phyloP scores from a whole-genome alignment of 179 eudicot species.

The Vitellaria paradoxa region DNA sequence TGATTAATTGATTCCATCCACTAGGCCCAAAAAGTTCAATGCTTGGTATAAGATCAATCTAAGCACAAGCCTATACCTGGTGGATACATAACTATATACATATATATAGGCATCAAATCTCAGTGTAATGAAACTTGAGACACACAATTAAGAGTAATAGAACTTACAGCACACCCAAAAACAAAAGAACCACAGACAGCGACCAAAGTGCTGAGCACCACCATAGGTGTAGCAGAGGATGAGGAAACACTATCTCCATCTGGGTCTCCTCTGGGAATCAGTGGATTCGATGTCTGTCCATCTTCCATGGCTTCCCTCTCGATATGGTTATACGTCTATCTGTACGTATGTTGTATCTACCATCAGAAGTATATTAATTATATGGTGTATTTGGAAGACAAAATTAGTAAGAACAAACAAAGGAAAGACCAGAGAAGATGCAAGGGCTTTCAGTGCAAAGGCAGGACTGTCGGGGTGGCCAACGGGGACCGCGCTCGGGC shows the following conservation, averaged over 20 bases:
- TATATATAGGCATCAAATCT: too few relatives aligned
- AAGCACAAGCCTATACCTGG: too few relatives aligned
- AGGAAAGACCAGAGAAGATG: too few relatives aligned
- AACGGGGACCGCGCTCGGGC: too few relatives aligned
- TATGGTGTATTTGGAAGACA: not conserved
- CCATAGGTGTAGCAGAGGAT: conserved; percentile 29
- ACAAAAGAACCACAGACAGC: conserved; percentile 70
- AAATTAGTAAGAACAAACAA: not conserved
- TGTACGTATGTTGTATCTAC: not conserved
- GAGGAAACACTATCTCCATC: not conserved
- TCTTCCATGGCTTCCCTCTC: conserved; percentile 17
- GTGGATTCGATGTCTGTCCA: conserved; percentile 24
- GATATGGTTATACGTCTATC: not conserved
- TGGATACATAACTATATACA: too few relatives aligned
- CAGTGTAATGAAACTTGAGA: too few relatives aligned
- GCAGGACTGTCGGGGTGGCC: too few relatives aligned
- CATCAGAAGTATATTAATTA: not conserved
- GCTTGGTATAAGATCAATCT: not conserved
- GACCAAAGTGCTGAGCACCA: conserved; percentile 53
- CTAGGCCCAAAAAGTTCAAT: not conserved
- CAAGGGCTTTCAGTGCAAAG: too few relatives aligned
- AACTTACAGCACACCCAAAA: conserved; percentile 69
- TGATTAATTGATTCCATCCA: not conserved
- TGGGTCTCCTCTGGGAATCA: conserved; percentile 18
- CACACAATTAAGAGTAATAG: too few relatives aligned